Base-by-base conservation (phyloP, 2,329 filamentous ascomycete species). In the Ceratocystis ficicola region DNA sequence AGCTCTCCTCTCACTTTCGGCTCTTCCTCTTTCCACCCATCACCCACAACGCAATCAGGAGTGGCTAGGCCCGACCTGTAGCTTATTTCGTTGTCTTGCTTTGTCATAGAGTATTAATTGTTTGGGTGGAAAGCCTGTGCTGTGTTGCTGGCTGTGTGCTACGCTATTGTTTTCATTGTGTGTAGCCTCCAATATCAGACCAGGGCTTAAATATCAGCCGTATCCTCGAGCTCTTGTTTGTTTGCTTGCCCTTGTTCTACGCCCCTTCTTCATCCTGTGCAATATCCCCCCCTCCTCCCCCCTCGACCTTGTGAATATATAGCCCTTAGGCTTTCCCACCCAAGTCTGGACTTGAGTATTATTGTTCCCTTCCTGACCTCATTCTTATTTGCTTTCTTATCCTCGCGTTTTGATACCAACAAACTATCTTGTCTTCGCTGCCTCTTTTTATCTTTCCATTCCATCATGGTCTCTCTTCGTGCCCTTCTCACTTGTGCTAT, bases 401-500 rank as follows among this genome's bases (percentile, higher is more conserved):
- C 10, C 36, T 41, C 36, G 36, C 36, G 17, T 41, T 36, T 25
- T 25, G 25, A 48, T 55, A 44, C 30, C 30, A 41, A 61, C 48
- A 46, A 12, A 15, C 36, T 46, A 30, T 17, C 22, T 8, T 28
- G 36, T 10, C 22, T n/a, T 17, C 25, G n/a, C 8, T 30, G 25
- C 22, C 10, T n/a, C 50, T 62, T 64, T n/a, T 28, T 15, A 44
- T 25, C n/a, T 64, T 36, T 30, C 7, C 41, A n/a, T 41, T 65
- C 74, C 36, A 70, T 67, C 62, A 69, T 69, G 68, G 68, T 67
- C 28, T 55, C 64, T 20, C 48, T 67, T n/a, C 52, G 63, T 30
- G 36, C 63, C 17, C 41, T 64, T 15, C 12, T 64, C 17, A 63
- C 67, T 5, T 63, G 63, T 32, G 12, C 65, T 30, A 44, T 69